phyloP scores from a whole-genome alignment of 345 rosid species.

The Eucalyptus virginea region DNA sequence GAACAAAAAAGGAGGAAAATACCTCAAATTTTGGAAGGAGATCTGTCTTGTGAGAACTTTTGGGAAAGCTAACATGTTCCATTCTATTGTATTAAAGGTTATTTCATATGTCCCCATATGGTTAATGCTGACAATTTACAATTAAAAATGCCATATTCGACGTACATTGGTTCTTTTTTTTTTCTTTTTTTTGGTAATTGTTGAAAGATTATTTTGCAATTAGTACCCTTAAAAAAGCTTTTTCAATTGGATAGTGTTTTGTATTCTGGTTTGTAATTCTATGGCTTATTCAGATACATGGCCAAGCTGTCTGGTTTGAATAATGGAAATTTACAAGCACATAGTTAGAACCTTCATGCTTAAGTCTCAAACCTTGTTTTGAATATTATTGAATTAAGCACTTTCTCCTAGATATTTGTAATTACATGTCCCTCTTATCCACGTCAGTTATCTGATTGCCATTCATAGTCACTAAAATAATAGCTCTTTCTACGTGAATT shows the following conservation, averaged over 20 bases:
- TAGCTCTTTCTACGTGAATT: not conserved
- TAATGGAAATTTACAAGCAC: not conserved
- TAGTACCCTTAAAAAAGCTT: not conserved
- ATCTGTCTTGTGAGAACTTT: not conserved
- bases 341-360: not conserved
- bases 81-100: not conserved
- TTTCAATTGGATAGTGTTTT: not conserved
- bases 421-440: not conserved
- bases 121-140: not conserved
- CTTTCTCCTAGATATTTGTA: not conserved
- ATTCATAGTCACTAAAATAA: not conserved
- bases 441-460: not conserved
- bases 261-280: not conserved
- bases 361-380: not conserved
- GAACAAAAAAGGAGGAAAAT: not conserved
- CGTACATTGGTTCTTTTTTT: not conserved
- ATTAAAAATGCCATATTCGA: not conserved
- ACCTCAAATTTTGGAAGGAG: not conserved
- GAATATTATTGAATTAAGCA: not conserved
- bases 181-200: not conserved
- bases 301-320: not conserved
- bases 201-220: not conserved
- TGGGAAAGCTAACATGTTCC: not conserved
- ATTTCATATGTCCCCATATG: not conserved
- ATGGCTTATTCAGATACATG: not conserved